phyloP scores from a whole-genome alignment of 2,329 filamentous ascomycete genomes.

The Trichoderma sp. region DNA sequence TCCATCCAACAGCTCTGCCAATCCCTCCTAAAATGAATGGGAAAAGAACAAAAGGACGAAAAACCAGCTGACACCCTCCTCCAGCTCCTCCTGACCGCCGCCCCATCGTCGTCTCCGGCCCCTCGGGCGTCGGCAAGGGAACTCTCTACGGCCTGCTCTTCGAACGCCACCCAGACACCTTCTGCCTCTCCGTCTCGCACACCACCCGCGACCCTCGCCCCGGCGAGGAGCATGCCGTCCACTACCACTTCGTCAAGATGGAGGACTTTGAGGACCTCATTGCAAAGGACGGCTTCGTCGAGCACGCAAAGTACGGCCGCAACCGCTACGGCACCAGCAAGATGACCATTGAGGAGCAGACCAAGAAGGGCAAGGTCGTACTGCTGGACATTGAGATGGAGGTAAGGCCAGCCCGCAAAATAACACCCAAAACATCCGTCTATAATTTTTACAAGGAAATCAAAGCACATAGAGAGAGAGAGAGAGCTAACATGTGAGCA shows the following conservation, averaged over 20 bases:
- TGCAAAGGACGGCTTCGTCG: constrained; percentile 71
- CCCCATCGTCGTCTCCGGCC: constrained; percentile 74
- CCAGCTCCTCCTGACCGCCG: constrained; percentile 47
- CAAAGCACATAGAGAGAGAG: background rate
- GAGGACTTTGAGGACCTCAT: constrained; percentile 68
- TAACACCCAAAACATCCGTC: background rate
- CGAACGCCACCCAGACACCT: constrained; percentile 49
- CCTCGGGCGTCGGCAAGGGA: constrained; percentile 75
- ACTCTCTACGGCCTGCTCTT: constrained; percentile 75
- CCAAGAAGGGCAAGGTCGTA: constrained; percentile 68
- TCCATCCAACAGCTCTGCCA: background rate
- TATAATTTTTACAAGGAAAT: background rate
- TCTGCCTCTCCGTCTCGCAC: constrained; percentile 63
- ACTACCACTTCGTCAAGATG: constrained; percentile 77
- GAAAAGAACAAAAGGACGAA: background rate
- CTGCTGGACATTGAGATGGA: constrained; percentile 98
- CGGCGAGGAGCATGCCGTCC: constrained; percentile 71
- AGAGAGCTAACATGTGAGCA: background rate
- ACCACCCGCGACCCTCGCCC: constrained; percentile 76
- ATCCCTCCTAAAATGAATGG: background rate
- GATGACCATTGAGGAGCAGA: constrained; percentile 73
- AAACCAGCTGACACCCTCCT: background rate
- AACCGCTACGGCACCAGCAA: constrained; percentile 87
- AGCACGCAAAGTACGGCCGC: constrained; percentile 79
- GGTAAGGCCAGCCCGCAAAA: constrained; percentile 45